Conservation (phyloP, 768 basidiomycete genomes). For the Rossbeevera mucosa region DNA sequence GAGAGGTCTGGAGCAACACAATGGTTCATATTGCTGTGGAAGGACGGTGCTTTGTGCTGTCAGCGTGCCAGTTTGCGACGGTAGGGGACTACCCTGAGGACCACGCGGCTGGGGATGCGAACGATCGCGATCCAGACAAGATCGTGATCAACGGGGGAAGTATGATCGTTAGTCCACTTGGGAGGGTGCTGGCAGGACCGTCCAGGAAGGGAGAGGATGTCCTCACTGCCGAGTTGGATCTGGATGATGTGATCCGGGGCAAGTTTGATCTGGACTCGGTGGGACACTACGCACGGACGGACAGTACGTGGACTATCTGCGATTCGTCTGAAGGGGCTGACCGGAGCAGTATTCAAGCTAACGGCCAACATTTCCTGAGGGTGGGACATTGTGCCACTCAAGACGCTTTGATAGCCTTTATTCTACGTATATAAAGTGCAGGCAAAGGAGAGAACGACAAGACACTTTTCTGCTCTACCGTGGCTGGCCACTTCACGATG, state of each 20-base stretch:
- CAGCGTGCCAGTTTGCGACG: constrained; percentile 56
- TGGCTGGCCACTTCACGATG: constrained; percentile 9
- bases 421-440: constrained; percentile 26
- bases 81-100: constrained; percentile 49
- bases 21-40: constrained; percentile 65
- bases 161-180: constrained; percentile 55
- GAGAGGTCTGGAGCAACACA: constrained; percentile 51
- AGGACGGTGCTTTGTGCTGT: constrained; percentile 65
- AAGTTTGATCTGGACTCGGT: constrained; percentile 61
- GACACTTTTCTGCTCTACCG: neutral
- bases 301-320: constrained; percentile 36
- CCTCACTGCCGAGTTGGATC: constrained; percentile 52
- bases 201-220: constrained; percentile 48
- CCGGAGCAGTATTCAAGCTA: constrained; percentile 26
- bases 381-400: neutral
- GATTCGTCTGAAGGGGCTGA: constrained; percentile 5
- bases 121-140: constrained; percentile 39
- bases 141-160: constrained; percentile 61
- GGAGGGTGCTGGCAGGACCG: constrained; percentile 57
- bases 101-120: constrained; percentile 40
- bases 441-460: neutral
- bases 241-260: constrained; percentile 51
- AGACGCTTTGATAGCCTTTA: constrained; percentile 2
- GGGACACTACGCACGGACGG: constrained; percentile 59
- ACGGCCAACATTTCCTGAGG: constrained; percentile 3